Evolutionary conservation across 129 eudicot species (phyloP).

Genomic region (Ambrosia artemisiifolia): DNA sequence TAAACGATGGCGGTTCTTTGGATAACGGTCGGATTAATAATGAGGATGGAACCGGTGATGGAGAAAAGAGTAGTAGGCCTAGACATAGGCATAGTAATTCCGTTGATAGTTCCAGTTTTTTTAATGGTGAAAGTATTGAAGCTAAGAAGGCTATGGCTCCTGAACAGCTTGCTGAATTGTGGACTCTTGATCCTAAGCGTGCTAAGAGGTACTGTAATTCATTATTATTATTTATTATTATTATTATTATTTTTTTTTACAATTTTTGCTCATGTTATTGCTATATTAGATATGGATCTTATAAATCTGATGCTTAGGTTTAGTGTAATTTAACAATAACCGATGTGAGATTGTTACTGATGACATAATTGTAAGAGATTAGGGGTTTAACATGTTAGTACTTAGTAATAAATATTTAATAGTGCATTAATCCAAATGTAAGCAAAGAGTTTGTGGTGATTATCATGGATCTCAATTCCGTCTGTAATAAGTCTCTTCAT

Average conservation of each 20-base stretch:
- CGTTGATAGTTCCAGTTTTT: slow-evolving; percentile 48
- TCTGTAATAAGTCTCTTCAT: no score
- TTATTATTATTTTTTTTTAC: not conserved
- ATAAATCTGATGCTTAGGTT: not conserved
- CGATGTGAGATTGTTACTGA: not conserved
- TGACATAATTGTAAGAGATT: not conserved
- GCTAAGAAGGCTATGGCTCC: slow-evolving; percentile 97
- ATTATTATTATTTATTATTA: not conserved
- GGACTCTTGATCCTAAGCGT: slow-evolving; percentile 85
- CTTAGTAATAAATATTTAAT: not conserved
- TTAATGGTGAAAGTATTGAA: slow-evolving; percentile 50
- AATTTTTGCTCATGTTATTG: not conserved
- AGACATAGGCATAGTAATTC: slow-evolving; percentile 69
- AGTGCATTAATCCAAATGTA: not conserved
- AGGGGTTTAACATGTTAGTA: not conserved
- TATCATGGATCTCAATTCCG: no score
- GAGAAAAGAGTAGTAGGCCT: slow-evolving; percentile 40
- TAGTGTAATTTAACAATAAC: not conserved
- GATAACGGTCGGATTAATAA: slow-evolving; percentile 22
- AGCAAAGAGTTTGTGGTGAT: slow-evolving; percentile 9
- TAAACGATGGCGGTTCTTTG: slow-evolving; percentile 15
- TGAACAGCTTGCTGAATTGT: slow-evolving; percentile 79
- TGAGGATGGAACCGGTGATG: slow-evolving; percentile 30
- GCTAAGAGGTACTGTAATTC: slow-evolving; percentile 66
- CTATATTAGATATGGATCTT: not conserved